Evolutionary conservation across 1,284 basidiomycete genomes (phyloP), one percentile per base, ranked within the genome.

Genomic region (Mycocalia duriaeana): DNA sequence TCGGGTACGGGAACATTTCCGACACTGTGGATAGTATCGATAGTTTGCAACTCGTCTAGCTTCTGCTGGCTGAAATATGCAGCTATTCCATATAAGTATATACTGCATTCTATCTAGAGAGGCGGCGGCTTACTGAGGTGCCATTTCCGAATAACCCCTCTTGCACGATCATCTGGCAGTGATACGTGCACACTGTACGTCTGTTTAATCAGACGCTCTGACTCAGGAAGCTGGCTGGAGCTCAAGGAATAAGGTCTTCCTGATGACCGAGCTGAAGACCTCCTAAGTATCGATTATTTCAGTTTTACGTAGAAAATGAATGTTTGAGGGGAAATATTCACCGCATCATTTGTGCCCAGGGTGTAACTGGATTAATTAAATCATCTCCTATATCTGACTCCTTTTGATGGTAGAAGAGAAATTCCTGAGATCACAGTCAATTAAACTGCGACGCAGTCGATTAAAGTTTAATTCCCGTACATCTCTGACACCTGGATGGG

Each of bases 171-270:
- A 51, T 75, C 72, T 23, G 84, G 85, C 45, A 89, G 69, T 36
- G 76, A 78, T 49, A 89, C 86, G 56, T 82, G 77, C 40, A 89
- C 87, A 56, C 83, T 86, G 64, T 88, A 89, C n/a, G 86, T 89
- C 63, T 89, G 86, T 65, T 89, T 89, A 61, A 89, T 83, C 52
- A 89, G 69, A 46, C 78, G 72, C 55, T 82, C 76, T 37, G 75
- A 66, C 52, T 81, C 77, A 13, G 64, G 59, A 49, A 74, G 46
- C 51, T 65, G 51, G 53, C 65, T 57, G 57, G 69, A 56, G 51
- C 71, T 68, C 56, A 67, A 47, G 40, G 59, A 53, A 42, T 61
- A 66, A 23, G 62, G 53, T 37, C 60, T 60, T 43, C 53, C 62
- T 44, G 55, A 46, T 20, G 55, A 50, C 39, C 57, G 52, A 46